Conservation (phyloP, 2,329 filamentous ascomycete species). For the Ceratocystis diversiconidia region DNA sequence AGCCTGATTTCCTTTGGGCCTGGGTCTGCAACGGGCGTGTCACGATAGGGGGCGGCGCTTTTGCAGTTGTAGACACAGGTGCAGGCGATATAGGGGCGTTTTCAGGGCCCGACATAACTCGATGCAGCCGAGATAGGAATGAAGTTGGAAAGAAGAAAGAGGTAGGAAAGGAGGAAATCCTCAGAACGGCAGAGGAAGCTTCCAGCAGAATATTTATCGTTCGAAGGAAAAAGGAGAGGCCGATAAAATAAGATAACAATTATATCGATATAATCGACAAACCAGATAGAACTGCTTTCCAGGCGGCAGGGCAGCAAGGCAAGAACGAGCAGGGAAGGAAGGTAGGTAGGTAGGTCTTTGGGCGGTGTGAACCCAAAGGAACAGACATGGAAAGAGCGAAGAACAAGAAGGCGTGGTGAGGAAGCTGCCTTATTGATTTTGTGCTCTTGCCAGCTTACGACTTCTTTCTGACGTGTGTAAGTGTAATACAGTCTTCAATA, state of each 20-base stretch:
- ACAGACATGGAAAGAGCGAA: neutral
- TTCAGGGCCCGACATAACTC: constrained; percentile 15
- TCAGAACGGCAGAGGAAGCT: neutral
- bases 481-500: too few species aligned
- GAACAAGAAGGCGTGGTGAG: neutral
- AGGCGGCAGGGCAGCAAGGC: constrained; percentile 1
- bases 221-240: neutral
- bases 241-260: neutral
- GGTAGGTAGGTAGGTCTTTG: neutral
- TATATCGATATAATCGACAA: neutral
- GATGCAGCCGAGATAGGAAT: constrained; percentile 5
- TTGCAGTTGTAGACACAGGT: neutral
- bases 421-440: neutral
- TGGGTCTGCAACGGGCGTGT: neutral
- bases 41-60: neutral
- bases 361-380: constrained; percentile 6
- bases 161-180: neutral
- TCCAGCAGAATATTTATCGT: neutral
- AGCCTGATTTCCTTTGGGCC: constrained; percentile 7
- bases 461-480: too few species aligned
- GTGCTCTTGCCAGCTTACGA: neutral
- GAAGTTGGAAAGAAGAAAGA: neutral
- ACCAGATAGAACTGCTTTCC: neutral
- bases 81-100: constrained; percentile 3
- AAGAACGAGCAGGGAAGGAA: too few species aligned